Percentiles rank a stretch among this genome's conserved stretches.
These are phyloP conservation scores for Termitomyces sp. DNA, from an alignment of 768 basidiomycete genomes.

Conservation along the genomic window DNA sequence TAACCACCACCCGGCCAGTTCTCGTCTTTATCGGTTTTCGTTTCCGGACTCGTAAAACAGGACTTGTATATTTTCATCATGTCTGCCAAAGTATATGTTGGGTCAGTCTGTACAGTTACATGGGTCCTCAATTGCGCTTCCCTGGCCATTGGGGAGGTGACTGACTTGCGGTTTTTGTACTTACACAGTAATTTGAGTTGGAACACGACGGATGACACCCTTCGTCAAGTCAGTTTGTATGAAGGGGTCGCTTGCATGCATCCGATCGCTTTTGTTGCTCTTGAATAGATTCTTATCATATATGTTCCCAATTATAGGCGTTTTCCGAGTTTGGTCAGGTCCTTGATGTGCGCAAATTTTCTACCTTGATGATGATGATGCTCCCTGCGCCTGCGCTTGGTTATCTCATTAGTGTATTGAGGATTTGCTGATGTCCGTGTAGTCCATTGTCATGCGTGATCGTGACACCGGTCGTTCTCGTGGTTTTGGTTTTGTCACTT, in stretches of 20 bases:
- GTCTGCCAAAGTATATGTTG: conserved; percentile 88
- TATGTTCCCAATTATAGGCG: conserved; percentile 58
- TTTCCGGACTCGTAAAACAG: conserved; percentile 45
- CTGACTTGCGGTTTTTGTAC: conserved; percentile 51
- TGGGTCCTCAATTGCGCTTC: conserved; percentile 40
- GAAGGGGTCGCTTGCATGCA: conserved; percentile 23
- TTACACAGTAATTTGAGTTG: conserved; percentile 87
- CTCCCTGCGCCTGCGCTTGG: conserved; percentile 14
- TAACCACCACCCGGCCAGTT: conserved; percentile 41
- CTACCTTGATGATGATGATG: conserved; percentile 12
- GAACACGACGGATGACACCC: conserved; percentile 91
- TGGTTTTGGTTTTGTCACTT: conserved; percentile 96
- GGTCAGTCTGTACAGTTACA: conserved; percentile 74
- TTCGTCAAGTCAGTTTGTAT: conserved; percentile 79
- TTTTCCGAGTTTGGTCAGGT: conserved; percentile 80
- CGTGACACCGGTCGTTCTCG: conserved; percentile 96
- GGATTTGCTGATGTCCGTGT: conserved; percentile 33
- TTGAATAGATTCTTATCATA: conserved; percentile 44
- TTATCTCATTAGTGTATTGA: conserved; percentile 22
- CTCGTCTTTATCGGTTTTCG: conserved; percentile 47
- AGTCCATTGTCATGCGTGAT: conserved; percentile 99
- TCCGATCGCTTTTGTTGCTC: conserved; percentile 23
- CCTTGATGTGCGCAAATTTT: conserved; percentile 78
- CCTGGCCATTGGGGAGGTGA: conserved; percentile 41
- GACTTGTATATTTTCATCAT: conserved; percentile 57